Evolutionary conservation across 1,284 basidiomycete species (phyloP), one percentile per base, ranked within the genome.

Genomic region (Heterobasidion irregulare): DNA sequence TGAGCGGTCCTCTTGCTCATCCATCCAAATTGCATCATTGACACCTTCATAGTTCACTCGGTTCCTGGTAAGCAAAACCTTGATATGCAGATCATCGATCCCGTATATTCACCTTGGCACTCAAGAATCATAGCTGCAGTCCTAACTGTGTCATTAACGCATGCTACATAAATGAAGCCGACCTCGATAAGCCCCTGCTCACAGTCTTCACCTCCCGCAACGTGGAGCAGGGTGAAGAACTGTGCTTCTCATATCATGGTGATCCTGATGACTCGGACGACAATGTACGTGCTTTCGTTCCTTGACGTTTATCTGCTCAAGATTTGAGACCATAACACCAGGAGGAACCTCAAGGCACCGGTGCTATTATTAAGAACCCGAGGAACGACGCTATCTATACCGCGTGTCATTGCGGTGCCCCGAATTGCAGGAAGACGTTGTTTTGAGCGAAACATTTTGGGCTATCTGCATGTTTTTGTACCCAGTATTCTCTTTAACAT

Each of bases 61-160:
- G 15, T 88, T 84, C 62, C 62, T 87, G 63, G 83, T 83, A 64
- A 65, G 76, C 70, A n/a, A 34, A n/a, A 32, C 15, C 35, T 10
- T 2, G 32, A 5, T 26, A 26, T 26, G 26, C 26, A 26, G 3
- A 26, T 26, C 6, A 5, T 26, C 26, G 26, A 26, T 26, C 26
- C 26, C 26, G 26, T 5, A 26, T 50, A 35, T 12, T 16, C 8
- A 26, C 36, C 41, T 26, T 2, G 5, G 47, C 26, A 32, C 3
- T 45, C 13, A 58, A 92, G 89, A 94, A 94, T 63, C 92, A 96
- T 64, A 92, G 88, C 15, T 96, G 93, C 65, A 84, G 92, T 58
- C 92, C 94, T 0, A 97, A 96, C 66, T 83, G 89, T 58, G 68
- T 68, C 5, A 77, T 92, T 10, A 75, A 78, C n/a, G 76, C 89